Percentiles rank a stretch among this genome's conserved stretches.
These are phyloP conservation scores for Macrophomina phaseolina DNA, from an alignment of 2,329 filamentous ascomycete genomes.

Conservation along the genomic window DNA sequence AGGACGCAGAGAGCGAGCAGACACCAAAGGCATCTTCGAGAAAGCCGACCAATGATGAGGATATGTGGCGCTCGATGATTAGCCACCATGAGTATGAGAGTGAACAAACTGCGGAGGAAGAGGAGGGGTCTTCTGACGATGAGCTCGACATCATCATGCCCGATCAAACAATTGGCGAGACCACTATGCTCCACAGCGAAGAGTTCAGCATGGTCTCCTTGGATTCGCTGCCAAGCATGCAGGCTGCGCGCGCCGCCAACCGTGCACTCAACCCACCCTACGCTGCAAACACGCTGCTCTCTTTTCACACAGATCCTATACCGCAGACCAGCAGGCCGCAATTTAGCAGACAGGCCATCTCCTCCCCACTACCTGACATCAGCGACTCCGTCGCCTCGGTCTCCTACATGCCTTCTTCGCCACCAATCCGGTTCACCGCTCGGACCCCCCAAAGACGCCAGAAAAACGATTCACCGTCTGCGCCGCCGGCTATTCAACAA, in stretches of 20 bases:
- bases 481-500: slow-evolving; percentile 39
- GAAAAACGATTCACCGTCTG: slow-evolving; percentile 34
- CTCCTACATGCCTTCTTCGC: slow-evolving; percentile 31
- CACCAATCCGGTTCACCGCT: slow-evolving; percentile 33
- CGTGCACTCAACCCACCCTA: not conserved
- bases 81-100: slow-evolving; percentile 18
- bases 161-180: slow-evolving; percentile 43
- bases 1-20: not conserved
- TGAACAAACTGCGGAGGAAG: slow-evolving; percentile 12
- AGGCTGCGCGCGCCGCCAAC: slow-evolving; percentile 33
- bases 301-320: slow-evolving; percentile 19
- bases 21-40: slow-evolving; percentile 11
- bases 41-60: not conserved
- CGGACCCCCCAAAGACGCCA: slow-evolving; percentile 38
- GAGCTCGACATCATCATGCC: slow-evolving; percentile 22
- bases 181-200: slow-evolving; percentile 55
- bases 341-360: not conserved
- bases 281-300: not conserved
- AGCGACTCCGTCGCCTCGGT: slow-evolving; percentile 23
- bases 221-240: slow-evolving; percentile 50
- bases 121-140: slow-evolving; percentile 16
- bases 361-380: slow-evolving; percentile 15
- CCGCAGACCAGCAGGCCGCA: not conserved
- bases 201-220: slow-evolving; percentile 59
- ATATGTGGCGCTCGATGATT: slow-evolving; percentile 27